Evolutionary conservation across 805 yeast genomes (phyloP), one percentile per base, ranked within the genome.

Genomic region (Pichia pseudocactophila): DNA sequence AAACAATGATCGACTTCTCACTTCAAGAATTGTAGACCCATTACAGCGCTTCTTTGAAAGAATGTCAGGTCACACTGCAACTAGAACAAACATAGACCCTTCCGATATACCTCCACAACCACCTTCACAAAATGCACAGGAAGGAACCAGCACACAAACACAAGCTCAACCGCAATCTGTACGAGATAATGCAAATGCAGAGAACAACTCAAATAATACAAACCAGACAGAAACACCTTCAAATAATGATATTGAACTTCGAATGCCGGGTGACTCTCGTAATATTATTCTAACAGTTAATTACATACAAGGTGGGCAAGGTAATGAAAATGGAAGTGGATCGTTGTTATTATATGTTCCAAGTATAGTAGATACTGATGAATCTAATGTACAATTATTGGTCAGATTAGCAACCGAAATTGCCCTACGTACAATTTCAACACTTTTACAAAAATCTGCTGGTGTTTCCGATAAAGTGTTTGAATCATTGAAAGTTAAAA

Each of bases 401-500:
- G 73, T 82, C 11, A 66, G 80, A 22, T 61, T 82, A 43, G 87
- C 88, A 2, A 80, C 89, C 0, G 76, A 78, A 20, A 70, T 82
- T 59, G 88, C 88, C 1, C 68, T 80, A 56, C 64, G 80, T 32
- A 76, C 85, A 13, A 73, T 81, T 30, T 68, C 75, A 4, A 69
- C 73, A 17, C 68, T 72, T 32, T 62, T 71, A 26, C 66, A 70
- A 43, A 68, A 66, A 42, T 65, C 69, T 16, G 65, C 70, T 30
- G 85, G 86, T 9, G 66, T 80, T 4, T 63, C 80, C 0, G 58
- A 66, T 18, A 73, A 72, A 20, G 65, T 64, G 27, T 80, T 82
- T 59, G 72, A 72, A 27, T 61, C 66, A 6, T 68, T 80, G 42
- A 73, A 76, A 6, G 53, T 64, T 1, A 55, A 63, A 32, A 53